A percentile compares a stretch with the other conserved stretches of the same genome.
Evolutionary conservation across 2,329 filamentous ascomycete genomes (phyloP).

Genomic region (Drechslerella stenobrocha): DNA sequence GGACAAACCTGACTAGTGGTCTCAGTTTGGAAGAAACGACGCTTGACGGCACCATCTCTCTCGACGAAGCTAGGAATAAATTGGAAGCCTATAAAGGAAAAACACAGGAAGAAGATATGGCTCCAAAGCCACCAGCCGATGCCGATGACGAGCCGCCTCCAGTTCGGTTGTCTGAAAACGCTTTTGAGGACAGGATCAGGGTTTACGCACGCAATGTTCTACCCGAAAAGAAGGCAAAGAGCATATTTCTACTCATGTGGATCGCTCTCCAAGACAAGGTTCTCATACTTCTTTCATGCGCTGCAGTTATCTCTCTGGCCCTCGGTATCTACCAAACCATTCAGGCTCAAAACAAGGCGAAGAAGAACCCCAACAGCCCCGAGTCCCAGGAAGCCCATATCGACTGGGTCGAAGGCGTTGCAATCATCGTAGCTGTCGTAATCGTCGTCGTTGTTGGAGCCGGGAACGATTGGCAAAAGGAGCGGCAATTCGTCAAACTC

Average conservation of each 20-base stretch:
- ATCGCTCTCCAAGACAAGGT: conserved; percentile 85
- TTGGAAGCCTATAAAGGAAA: conserved; percentile 31
- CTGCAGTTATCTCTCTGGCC: conserved; percentile 72
- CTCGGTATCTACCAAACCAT: conserved; percentile 77
- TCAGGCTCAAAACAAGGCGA: conserved; percentile 61
- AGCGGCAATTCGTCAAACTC: conserved; percentile 67
- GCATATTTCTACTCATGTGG: conserved; percentile 73
- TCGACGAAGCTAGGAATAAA: conserved; percentile 66
- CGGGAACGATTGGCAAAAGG: conserved; percentile 70
- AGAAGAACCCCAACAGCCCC: conserved; percentile 51
- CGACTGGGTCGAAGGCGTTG: conserved; percentile 70
- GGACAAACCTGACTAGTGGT: conserved; percentile 71
- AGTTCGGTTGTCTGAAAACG: conserved; percentile 51
- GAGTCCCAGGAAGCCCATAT: conserved; percentile 61
- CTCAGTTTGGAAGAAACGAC: conserved; percentile 74
- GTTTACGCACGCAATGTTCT: conserved; percentile 73
- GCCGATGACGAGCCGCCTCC: conserved; percentile 32
- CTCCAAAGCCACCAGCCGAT: conserved; percentile 22
- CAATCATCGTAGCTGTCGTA: conserved; percentile 67
- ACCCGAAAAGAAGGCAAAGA: conserved; percentile 75
- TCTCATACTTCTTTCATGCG: conserved; percentile 70
- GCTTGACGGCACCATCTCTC: conserved; percentile 69
- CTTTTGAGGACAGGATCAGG: conserved; percentile 68
- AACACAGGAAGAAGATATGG: conserved; percentile 27
- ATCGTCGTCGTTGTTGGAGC: conserved; percentile 68